Percentiles rank a stretch among this genome's conserved stretches.
These are phyloP conservation scores for Colletotrichum sp. DNA, from an alignment of 2,329 filamentous ascomycete species.

Conservation along the genomic window DNA sequence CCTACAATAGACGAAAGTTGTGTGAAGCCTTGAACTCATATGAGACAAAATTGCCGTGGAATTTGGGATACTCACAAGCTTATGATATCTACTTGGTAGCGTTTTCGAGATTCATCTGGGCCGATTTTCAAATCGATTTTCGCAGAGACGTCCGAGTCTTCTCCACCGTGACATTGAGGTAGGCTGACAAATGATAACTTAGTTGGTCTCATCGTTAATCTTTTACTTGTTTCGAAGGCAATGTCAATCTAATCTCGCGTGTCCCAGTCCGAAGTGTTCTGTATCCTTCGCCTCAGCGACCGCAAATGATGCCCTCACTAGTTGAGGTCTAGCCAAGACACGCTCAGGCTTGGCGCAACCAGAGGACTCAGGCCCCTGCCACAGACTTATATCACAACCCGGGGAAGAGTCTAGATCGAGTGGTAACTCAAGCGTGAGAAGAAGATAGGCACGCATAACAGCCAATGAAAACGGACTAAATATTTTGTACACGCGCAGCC, in stretches of 20 bases:
- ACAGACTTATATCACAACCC: background rate
- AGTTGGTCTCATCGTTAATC: background rate
- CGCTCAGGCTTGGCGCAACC: background rate
- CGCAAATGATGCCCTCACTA: background rate
- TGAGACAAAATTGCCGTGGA: background rate
- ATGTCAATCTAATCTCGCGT: background rate
- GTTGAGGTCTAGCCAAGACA: background rate
- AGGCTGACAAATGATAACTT: background rate
- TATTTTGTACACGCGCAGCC: background rate
- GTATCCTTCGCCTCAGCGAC: background rate
- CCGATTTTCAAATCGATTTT: background rate
- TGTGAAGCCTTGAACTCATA: background rate
- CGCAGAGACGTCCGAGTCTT: background rate
- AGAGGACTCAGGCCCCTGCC: background rate
- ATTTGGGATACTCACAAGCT: background rate
- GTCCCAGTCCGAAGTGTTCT: accelerated
- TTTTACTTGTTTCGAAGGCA: background rate
- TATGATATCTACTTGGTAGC: background rate
- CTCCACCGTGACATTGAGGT: background rate
- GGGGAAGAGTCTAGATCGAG: background rate
- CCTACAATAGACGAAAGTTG: background rate
- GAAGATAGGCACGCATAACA: background rate
- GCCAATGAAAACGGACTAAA: background rate
- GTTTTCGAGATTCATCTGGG: background rate
- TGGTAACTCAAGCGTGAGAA: background rate